These are phyloP conservation scores for Pisolithus marmoratus DNA, from an alignment of 768 basidiomycete genomes.

Conservation along the genomic window DNA sequence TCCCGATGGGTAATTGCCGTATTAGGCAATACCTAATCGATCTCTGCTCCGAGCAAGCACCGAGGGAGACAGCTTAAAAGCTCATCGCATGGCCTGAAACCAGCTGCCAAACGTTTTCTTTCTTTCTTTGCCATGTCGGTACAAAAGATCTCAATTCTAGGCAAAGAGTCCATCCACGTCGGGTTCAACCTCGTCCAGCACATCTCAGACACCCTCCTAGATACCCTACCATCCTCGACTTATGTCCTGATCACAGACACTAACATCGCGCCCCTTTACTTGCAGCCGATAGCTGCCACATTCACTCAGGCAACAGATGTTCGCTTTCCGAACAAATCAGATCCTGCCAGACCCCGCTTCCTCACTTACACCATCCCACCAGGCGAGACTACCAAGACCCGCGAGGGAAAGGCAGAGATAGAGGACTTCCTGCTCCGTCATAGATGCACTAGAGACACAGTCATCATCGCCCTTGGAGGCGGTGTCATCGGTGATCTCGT, in stretches of 20 bases:
- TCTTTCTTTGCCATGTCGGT: slow-evolving; percentile 3
- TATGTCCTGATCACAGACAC: slow-evolving; percentile 94
- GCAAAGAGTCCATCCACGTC: slow-evolving; percentile 83
- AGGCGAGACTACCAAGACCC: slow-evolving; percentile 89
- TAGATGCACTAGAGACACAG: slow-evolving; percentile 88
- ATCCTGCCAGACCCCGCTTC: slow-evolving; percentile 51
- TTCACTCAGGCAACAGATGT: slow-evolving; percentile 44
- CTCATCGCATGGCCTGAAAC: background rate
- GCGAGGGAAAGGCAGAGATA: slow-evolving; percentile 86
- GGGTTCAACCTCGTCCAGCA: slow-evolving; percentile 91
- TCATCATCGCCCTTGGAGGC: slow-evolving; percentile 90
- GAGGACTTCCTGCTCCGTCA: slow-evolving; percentile 90
- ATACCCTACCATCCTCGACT: slow-evolving; percentile 67
- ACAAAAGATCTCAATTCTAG: slow-evolving; percentile 73
- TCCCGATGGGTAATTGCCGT: background rate
- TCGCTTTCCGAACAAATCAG: slow-evolving; percentile 11
- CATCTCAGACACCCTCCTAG: slow-evolving; percentile 69
- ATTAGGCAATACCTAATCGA: background rate
- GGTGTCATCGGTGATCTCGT: slow-evolving; percentile 97
- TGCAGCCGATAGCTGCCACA: slow-evolving; percentile 58
- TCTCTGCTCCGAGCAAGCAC: background rate
- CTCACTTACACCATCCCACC: slow-evolving; percentile 76
- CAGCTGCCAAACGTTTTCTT: background rate
- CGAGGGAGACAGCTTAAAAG: background rate
- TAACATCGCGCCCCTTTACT: slow-evolving; percentile 78